These are phyloP conservation scores for Alternaria sp. DNA, from an alignment of 2,329 filamentous ascomycete genomes.

Conservation along the genomic window DNA sequence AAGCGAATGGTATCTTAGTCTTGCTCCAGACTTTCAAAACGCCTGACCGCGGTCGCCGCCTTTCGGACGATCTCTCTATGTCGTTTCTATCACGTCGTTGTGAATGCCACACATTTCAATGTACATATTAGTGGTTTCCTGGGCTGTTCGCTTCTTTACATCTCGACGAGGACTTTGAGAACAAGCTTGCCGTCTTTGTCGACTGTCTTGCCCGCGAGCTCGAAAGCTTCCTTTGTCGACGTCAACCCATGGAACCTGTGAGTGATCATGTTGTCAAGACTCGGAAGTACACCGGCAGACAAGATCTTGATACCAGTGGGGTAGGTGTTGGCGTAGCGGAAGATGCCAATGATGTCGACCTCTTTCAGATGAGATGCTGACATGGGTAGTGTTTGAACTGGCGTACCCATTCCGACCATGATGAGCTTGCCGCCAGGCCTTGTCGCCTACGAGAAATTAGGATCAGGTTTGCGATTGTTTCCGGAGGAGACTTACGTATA, in stretches of 20 bases:
- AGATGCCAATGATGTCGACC: constrained; percentile 64
- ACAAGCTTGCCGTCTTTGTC: constrained; percentile 61
- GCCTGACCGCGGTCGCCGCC: constrained; percentile 11
- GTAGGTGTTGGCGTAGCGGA: constrained; percentile 63
- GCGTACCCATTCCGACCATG: constrained; percentile 64
- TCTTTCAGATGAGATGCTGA: constrained; percentile 62
- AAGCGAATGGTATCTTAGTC: constrained; percentile 24
- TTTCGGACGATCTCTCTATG: constrained; percentile 5
- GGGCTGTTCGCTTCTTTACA: constrained; percentile 13
- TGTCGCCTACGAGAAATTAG: constrained; percentile 41
- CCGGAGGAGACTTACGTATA: constrained; percentile 42
- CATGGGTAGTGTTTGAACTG: constrained; percentile 60
- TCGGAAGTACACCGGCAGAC: constrained; percentile 57
- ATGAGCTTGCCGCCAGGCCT: constrained; percentile 59
- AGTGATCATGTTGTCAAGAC: constrained; percentile 61
- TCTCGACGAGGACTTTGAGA: constrained; percentile 56
- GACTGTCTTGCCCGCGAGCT: constrained; percentile 57
- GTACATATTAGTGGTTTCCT: constrained; percentile 4
- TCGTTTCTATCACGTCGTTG: constrained; percentile 15
- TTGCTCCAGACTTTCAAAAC: constrained; percentile 13
- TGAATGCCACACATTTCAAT: background rate
- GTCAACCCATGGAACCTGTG: constrained; percentile 56
- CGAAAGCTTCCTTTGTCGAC: constrained; percentile 59
- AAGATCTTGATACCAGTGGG: constrained; percentile 61
- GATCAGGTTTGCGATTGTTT: background rate